Evolutionary conservation across 1,284 basidiomycete species (phyloP).

Genomic region (Singerocomus inundabilis): DNA sequence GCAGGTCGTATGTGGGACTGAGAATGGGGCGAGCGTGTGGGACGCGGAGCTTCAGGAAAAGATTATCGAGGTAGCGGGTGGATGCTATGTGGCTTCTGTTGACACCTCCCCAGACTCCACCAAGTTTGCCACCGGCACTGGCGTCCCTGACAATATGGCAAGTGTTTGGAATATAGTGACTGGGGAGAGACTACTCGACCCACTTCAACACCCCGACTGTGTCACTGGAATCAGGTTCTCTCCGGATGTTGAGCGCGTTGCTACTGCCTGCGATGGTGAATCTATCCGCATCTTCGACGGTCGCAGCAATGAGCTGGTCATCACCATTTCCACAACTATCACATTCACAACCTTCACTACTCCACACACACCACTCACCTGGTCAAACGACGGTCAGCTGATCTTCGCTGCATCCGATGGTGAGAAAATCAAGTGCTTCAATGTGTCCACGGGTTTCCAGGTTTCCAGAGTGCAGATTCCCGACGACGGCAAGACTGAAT

Average conservation of each 20-base stretch:
- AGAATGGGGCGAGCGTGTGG: background rate
- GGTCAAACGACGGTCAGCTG: background rate
- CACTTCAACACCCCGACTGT: no score
- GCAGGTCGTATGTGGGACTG: background rate
- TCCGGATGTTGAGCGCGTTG: background rate
- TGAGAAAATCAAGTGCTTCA: background rate
- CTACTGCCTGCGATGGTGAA: background rate
- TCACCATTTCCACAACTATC: background rate
- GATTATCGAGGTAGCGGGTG: background rate
- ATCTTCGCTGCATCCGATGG: background rate
- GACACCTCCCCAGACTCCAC: background rate
- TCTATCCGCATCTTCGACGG: background rate
- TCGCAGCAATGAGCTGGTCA: background rate
- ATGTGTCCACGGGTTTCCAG: background rate
- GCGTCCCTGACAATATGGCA: no score
- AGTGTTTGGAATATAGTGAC: background rate
- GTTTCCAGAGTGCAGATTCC: background rate
- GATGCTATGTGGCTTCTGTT: background rate
- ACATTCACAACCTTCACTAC: background rate
- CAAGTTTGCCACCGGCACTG: background rate
- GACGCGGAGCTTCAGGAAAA: background rate
- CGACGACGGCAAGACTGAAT: background rate
- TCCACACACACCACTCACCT: background rate
- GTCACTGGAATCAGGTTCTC: background rate
- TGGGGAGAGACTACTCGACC: no score